These are phyloP conservation scores for Umbilicus rupestris DNA, from an alignment of 164 flowering plant species.

Conservation along the genomic window DNA sequence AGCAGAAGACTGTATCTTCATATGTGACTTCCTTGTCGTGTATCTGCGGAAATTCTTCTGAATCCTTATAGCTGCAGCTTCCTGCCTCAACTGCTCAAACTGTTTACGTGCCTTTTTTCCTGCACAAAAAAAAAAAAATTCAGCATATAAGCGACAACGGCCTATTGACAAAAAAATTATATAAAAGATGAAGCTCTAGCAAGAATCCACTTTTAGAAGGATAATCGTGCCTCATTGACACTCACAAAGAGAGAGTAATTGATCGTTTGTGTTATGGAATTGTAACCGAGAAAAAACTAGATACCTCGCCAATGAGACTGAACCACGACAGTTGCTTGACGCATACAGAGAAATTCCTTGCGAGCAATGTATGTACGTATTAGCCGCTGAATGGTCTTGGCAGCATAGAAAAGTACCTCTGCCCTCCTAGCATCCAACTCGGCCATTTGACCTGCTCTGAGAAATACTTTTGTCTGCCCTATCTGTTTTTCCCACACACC, in stretches of 20 bases:
- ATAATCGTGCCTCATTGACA: neutral
- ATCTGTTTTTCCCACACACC: slow-evolving; percentile 44
- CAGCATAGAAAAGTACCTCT: slow-evolving; percentile 89
- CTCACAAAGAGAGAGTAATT: neutral
- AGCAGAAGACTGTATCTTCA: slow-evolving; percentile 39
- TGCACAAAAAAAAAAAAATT: slow-evolving; percentile 13
- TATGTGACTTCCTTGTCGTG: slow-evolving; percentile 44
- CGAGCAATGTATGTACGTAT: slow-evolving; percentile 86
- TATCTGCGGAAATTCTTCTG: slow-evolving; percentile 68
- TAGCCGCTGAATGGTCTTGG: slow-evolving; percentile 77
- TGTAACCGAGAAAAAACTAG: neutral
- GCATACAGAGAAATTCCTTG: slow-evolving; percentile 60
- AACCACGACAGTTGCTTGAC: slow-evolving; percentile 72
- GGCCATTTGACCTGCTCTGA: slow-evolving; percentile 99
- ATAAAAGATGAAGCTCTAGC: neutral
- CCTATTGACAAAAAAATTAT: too few species aligned
- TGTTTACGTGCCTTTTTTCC: slow-evolving; percentile 65
- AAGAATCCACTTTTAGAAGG: neutral
- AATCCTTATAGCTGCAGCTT: slow-evolving; percentile 78
- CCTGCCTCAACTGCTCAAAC: slow-evolving; percentile 56
- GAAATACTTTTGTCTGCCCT: slow-evolving; percentile 89
- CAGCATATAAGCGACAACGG: neutral
- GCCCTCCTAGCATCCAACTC: slow-evolving; percentile 93
- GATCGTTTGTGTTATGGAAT: too few species aligned
- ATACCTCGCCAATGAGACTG: slow-evolving; percentile 87